Base-by-base conservation (phyloP, 345 rosid species). In the Excoecaria agallocha region DNA sequence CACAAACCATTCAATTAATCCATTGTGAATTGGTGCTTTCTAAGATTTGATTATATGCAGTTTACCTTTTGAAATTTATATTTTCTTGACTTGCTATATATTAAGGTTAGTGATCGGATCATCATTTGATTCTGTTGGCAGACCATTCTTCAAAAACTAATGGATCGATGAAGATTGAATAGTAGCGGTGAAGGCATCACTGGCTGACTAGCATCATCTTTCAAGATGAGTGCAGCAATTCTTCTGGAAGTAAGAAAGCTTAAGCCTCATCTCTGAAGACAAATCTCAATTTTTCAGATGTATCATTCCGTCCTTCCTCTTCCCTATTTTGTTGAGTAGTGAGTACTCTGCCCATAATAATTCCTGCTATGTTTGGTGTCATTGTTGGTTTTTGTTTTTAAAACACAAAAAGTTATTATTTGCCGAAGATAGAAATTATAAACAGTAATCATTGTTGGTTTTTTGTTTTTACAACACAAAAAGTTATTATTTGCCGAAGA, bases 81-180 rank as follows among this genome's bases (percentile, higher is more conserved):
- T 17, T 16, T 51, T 15, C 6, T 20, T 22, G 43, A 39, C 10
- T 57, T 13, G 41, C 30, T 66, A 46, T 46, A 8, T 61, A 1
- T 19, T 41, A 15, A 51, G 51, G 15, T 20, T 15, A 49, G 12
- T 22, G 43, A 71, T 8, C 37, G n/a, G 8, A 16, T 35, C 17
- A 35, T 52, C 15, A 49, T 54, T 73, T 69, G 22, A 69, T 74
- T 69, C 1, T 70, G 58, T 59, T 75, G 72, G 69, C 73, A 79
- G 79, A 70, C 22, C 68, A 70, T 79, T 79, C 82, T 79, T 66
- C 78, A 45, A 59, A 79, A 75, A 63, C 69, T 78, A 63, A 17
- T 78, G 65, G 77, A 78, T 54, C 74, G 74, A 24, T 78, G 41
- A 68, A 78, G 59, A 3, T 10, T 61, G 38, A 35, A 24, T 38